Conservation (phyloP, 176 grass and related monocot species). For the Otatea glauca region DNA sequence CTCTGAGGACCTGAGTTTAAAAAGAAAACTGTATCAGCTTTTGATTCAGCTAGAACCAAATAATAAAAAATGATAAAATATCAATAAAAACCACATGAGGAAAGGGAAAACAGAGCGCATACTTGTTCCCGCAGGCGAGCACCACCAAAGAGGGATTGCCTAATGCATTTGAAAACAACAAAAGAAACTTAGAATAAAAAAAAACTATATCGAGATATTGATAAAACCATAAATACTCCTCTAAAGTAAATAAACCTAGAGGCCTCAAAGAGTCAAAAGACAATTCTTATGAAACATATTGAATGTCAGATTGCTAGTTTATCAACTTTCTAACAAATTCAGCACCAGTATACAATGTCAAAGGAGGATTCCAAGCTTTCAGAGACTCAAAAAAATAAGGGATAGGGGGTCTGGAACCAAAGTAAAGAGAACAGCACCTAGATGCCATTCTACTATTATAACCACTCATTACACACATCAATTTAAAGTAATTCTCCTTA, state of each 20-base stretch:
- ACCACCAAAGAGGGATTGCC: conserved; percentile 83
- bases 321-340: conserved; percentile 25
- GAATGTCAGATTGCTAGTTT: not conserved
- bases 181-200: conserved; percentile 34
- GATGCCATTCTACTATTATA: not conserved
- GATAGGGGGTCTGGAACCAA: not conserved
- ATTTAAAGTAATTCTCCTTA: not conserved
- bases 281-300: conserved; percentile 10
- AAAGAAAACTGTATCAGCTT: conserved; percentile 14
- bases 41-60: conserved; percentile 24
- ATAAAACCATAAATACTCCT: conserved; percentile 24
- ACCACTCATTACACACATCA: not conserved
- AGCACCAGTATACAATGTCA: not conserved
- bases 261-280: not conserved
- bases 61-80: not conserved
- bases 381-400: not conserved
- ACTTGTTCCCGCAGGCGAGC: conserved; percentile 92
- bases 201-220: not conserved
- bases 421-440: conserved; percentile 26
- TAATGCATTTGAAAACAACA: conserved; percentile 41
- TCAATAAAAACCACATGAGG: not conserved
- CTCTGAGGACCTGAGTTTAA: conserved; percentile 82
- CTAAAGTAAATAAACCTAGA: not conserved
- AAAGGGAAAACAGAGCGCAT: conserved; percentile 33
- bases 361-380: conserved; percentile 4